A percentile compares a stretch with the other conserved stretches of the same genome.
These are phyloP conservation scores for Triangularia verruculosa DNA, from an alignment of 2,329 filamentous ascomycete species.

Conservation along the genomic window DNA sequence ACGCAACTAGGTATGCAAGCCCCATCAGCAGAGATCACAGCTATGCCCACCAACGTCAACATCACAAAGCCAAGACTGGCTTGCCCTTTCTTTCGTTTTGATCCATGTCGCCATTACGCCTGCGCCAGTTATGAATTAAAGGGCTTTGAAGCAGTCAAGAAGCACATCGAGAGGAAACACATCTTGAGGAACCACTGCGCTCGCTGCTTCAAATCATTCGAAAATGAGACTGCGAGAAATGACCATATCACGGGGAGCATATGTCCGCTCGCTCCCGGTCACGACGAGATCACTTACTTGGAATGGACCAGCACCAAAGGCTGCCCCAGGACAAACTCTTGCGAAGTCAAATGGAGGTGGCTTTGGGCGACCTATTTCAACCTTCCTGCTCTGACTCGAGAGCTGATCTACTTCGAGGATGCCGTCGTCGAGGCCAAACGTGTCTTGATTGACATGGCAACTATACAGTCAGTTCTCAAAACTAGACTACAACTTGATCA, in stretches of 20 bases:
- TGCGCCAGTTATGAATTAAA: background rate
- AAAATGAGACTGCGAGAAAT: background rate
- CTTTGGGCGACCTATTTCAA: background rate
- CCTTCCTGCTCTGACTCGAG: background rate
- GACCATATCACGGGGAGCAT: background rate
- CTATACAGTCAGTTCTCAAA: background rate
- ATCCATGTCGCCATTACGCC: background rate
- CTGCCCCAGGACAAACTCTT: background rate
- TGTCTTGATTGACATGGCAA: background rate
- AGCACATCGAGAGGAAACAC: background rate
- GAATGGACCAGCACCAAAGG: background rate
- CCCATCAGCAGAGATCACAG: background rate
- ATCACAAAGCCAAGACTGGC: background rate
- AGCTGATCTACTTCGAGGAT: background rate
- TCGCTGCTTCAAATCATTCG: background rate
- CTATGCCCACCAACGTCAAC: background rate
- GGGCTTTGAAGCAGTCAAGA: background rate
- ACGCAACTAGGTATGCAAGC: background rate
- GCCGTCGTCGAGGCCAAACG: background rate
- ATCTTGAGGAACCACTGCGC: background rate
- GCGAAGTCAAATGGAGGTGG: background rate
- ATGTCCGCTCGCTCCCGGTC: background rate
- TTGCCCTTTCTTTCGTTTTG: background rate
- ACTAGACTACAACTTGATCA: background rate
- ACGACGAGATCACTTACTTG: background rate